Base-by-base conservation (phyloP, 129 eudicot genomes). In the Ambrosia artemisiifolia region DNA sequence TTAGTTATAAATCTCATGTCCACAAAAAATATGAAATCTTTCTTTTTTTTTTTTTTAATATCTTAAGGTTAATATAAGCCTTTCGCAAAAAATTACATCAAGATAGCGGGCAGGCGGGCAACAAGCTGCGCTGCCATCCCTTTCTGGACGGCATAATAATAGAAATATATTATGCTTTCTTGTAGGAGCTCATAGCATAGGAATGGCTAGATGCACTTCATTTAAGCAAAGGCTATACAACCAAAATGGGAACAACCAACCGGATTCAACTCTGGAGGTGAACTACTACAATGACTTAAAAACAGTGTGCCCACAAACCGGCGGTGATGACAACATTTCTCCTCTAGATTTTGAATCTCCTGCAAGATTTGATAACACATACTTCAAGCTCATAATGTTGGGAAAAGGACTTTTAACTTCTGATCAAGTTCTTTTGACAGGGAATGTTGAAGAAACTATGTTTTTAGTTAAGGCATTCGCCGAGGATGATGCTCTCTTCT, bases 171-270 rank as follows among this genome's bases (percentile, higher is more conserved):
- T 38, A 38, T 38, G 43, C 43, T 38, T 53, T 63, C 36, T 51
- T 85, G 72, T 75, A 92, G 96, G 98, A 83, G 88, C 87, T 2
- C 98, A 94, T 72, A 89, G 91, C 20, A 90, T 94, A 47, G 98
- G 98, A 50, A 56, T 78, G 86, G 96, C 98, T 71, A 85, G 97
- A 79, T 90, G 98, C 71, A 78, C 61, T 53, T 64, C 90, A 71
- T 92, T 92, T 77, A 87, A 82, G 83, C 89, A 87, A 68, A 87
- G 98, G 63, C 81, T 87, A 48, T 92, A 89, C 90, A 89, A 80
- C 65, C 95, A 89, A 85, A 81, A 87, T 18, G 96, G 96, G 14
- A 78, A 87, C 73, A 80, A 83, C 75, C 82, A 77, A 63, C 98
- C 96, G 0, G 98, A 92, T 83, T 82, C 76, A 54, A 85, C 95